Percentiles rank a stretch among this genome's conserved stretches.
Conservation (phyloP, 148 eudicot species). For the Mesembryanthemum crystallinum region DNA sequence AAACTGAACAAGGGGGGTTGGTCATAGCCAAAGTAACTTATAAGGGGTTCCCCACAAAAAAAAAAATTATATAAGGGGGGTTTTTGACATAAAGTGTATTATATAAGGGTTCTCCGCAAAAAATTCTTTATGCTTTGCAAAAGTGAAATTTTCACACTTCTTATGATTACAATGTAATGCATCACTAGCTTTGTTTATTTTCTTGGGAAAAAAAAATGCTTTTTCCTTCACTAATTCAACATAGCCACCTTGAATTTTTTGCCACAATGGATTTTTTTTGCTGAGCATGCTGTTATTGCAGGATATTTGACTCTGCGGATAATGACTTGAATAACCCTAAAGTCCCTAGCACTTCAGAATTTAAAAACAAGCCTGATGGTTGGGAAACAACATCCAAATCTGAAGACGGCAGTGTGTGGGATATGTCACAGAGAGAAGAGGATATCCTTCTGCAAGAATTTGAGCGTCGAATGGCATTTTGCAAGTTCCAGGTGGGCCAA, state of each 20-base stretch:
- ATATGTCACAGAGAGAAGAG: conserved; percentile 95
- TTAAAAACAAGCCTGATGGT: conserved; percentile 90
- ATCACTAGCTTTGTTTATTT: background rate
- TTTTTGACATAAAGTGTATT: too few species aligned
- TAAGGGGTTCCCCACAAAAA: too few species aligned
- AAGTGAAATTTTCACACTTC: too few species aligned
- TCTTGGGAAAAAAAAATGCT: background rate
- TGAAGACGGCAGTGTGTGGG: conserved; percentile 89
- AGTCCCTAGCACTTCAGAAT: conserved; percentile 50
- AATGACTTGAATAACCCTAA: conserved; percentile 47
- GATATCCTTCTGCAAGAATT: conserved; percentile 95
- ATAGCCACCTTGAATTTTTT: background rate
- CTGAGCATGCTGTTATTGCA: conserved; percentile 30
- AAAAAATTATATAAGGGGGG: too few species aligned
- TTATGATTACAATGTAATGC: background rate
- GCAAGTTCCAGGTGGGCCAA: conserved; percentile 78
- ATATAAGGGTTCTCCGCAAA: too few species aligned
- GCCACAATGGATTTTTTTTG: background rate
- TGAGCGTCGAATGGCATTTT: conserved; percentile 88
- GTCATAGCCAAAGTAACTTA: too few species aligned
- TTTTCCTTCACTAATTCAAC: background rate
- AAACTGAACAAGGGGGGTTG: too few species aligned
- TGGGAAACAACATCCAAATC: conserved; percentile 87
- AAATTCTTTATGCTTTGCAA: too few species aligned
- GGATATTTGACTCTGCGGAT: conserved; percentile 80